Percentiles rank a stretch among this genome's conserved stretches.
Evolutionary conservation across 2,329 filamentous ascomycete genomes (phyloP).

Genomic region (Fusarium equiseti): DNA sequence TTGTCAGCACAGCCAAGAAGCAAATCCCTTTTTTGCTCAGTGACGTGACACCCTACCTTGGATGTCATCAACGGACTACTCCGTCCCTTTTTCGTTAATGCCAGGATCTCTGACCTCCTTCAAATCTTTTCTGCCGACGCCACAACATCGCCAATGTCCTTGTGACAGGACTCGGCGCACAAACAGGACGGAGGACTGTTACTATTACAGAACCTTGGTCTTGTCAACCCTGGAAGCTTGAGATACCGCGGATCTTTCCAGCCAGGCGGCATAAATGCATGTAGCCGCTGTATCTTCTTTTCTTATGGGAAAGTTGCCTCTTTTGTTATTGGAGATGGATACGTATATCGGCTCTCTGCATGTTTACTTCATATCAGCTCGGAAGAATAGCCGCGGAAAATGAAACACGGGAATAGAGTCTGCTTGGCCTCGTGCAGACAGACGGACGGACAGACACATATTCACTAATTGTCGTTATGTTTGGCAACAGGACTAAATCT

Average conservation of each 20-base stretch:
- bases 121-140: slow-evolving; percentile 5
- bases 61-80: background rate
- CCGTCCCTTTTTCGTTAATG: background rate
- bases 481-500: background rate
- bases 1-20: background rate
- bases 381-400: background rate
- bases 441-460: background rate
- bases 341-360: background rate
- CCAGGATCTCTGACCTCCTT: background rate
- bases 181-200: slow-evolving; percentile 13
- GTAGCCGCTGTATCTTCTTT: slow-evolving; percentile 15
- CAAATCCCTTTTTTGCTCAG: background rate
- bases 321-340: background rate
- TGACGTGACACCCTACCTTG: background rate
- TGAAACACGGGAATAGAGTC: background rate
- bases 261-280: slow-evolving; percentile 31
- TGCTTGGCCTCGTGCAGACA: background rate
- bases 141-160: slow-evolving; percentile 6
- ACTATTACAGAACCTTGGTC: background rate
- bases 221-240: slow-evolving; percentile 13
- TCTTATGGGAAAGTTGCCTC: background rate
- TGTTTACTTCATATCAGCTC: background rate
- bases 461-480: background rate
- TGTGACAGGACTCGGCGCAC: slow-evolving; percentile 25
- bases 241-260: slow-evolving; percentile 34